Conservation (phyloP, 2,329 filamentous ascomycete species). For the Harringtonia aguacate region DNA sequence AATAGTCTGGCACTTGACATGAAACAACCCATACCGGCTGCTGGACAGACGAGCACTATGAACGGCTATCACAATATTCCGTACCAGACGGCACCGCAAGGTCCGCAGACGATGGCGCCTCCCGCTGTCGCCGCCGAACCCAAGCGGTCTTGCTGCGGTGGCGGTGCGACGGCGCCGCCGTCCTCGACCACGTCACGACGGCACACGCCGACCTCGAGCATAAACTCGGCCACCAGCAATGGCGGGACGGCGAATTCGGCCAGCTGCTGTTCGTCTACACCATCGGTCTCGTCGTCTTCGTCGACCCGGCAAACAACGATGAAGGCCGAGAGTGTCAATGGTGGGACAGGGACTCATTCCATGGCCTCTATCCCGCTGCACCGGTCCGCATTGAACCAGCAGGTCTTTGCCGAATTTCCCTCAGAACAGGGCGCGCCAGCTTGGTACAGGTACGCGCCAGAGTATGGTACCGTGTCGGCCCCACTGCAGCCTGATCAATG, state of each 20-base stretch:
- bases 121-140: neutral
- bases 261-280: constrained; percentile 5
- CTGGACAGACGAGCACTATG: neutral
- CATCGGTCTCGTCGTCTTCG: constrained; percentile 5
- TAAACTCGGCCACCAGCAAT: constrained; percentile 8
- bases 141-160: constrained; percentile 7
- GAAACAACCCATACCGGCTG: neutral
- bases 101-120: neutral
- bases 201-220: constrained; percentile 12
- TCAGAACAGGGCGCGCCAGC: constrained; percentile 2
- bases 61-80: neutral
- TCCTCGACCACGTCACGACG: constrained; percentile 1
- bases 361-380: constrained; percentile 2
- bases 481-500: constrained; percentile 14
- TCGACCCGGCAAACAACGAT: constrained; percentile 3
- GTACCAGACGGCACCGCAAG: neutral
- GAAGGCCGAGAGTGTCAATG: constrained; percentile 3
- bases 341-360: neutral
- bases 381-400: neutral
- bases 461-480: constrained; percentile 11
- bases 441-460: constrained; percentile 12
- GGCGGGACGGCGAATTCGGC: neutral
- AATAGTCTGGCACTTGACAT: neutral
- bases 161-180: neutral
- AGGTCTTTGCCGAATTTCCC: neutral